These are phyloP conservation scores for Ogataea neopini DNA, from an alignment of 805 yeast species.

Conservation along the genomic window DNA sequence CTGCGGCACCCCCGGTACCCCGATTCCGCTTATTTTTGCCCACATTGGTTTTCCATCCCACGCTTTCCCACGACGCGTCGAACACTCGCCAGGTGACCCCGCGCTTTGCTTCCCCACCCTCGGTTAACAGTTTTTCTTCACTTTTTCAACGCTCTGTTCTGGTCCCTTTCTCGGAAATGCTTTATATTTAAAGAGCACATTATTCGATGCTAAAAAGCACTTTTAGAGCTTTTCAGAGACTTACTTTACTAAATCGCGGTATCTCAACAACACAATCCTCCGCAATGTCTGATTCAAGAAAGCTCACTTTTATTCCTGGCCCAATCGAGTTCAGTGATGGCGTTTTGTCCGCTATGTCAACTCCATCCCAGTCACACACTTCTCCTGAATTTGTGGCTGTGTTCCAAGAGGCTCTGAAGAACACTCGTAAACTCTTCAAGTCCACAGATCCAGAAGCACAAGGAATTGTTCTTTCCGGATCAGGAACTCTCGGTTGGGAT, in stretches of 20 bases:
- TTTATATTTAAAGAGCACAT: background rate
- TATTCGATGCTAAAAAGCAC: constrained; percentile 1
- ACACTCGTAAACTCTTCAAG: constrained; percentile 73
- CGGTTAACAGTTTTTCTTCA: background rate
- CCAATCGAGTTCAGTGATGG: constrained; percentile 61
- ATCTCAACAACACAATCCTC: background rate
- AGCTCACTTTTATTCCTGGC: constrained; percentile 38
- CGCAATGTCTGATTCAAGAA: constrained; percentile 29
- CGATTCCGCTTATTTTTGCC: background rate
- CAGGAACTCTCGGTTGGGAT: constrained; percentile 97
- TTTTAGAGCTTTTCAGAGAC: background rate
- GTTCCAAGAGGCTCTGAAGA: constrained; percentile 67
- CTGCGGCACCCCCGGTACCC: background rate
- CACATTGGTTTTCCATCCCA: background rate
- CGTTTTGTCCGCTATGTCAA: constrained; percentile 77
- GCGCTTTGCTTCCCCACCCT: background rate
- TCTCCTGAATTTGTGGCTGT: constrained; percentile 77
- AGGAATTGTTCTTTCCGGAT: constrained; percentile 81
- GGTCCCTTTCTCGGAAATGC: background rate
- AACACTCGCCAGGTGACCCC: background rate
- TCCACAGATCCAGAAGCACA: constrained; percentile 68
- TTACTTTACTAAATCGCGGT: background rate
- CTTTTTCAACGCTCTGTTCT: background rate
- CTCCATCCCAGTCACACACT: constrained; percentile 88
- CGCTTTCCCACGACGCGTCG: constrained; percentile 1